Conservation (phyloP, 257 asterid genomes). For the Parsonsia alboflavescens region DNA sequence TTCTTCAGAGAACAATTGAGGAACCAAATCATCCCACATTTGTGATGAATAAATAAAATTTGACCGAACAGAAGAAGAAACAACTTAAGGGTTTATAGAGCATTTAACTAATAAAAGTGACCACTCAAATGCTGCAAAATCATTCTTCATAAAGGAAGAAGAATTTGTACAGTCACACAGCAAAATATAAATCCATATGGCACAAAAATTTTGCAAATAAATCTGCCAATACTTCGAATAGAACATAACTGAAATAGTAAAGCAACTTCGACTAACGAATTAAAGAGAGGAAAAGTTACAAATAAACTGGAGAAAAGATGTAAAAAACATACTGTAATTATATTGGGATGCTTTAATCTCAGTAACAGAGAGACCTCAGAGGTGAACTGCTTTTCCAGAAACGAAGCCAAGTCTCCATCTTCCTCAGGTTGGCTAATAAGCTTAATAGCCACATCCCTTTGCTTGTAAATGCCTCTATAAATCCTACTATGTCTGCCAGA, state of each 20-base stretch:
- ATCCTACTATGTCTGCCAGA: constrained; percentile 92
- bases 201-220: constrained; percentile 8
- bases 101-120: background rate
- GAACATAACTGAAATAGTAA: background rate
- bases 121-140: background rate
- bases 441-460: constrained; percentile 86
- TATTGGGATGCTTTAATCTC: constrained; percentile 78
- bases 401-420: constrained; percentile 84
- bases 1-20: background rate
- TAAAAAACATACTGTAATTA: constrained; percentile 64
- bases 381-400: constrained; percentile 81
- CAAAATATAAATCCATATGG: background rate
- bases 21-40: background rate
- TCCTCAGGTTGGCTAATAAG: constrained; percentile 94
- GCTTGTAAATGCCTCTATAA: constrained; percentile 84
- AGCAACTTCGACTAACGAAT: background rate
- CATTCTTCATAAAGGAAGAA: too few species aligned
- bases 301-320: background rate
- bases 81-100: background rate
- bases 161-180: background rate
- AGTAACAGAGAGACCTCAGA: constrained; percentile 86
- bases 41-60: background rate
- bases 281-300: background rate
- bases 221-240: background rate
- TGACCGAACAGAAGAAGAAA: background rate